A percentile compares a stretch with the other conserved stretches of the same genome.
These are phyloP conservation scores for Epichloe hybrida DNA, from an alignment of 2,329 filamentous ascomycete species.

Conservation along the genomic window DNA sequence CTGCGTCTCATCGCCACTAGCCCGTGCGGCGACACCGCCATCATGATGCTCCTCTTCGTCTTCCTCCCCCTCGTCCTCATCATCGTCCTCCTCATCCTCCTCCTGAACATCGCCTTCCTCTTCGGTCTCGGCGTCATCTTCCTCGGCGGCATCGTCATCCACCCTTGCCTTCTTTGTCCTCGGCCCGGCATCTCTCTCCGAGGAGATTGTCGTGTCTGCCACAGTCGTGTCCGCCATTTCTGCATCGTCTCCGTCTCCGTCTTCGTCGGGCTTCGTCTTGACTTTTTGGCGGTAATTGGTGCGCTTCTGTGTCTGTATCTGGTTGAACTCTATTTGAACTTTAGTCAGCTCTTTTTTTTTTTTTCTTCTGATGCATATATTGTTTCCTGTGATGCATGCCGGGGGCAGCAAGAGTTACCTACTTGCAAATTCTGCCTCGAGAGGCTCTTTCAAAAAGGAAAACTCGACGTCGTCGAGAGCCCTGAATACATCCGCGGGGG, in stretches of 20 bases:
- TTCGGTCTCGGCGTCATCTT: slow-evolving; percentile 14
- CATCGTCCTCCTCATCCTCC: slow-evolving; percentile 23
- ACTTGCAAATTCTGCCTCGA: slow-evolving; percentile 70
- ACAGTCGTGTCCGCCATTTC: slow-evolving; percentile 26
- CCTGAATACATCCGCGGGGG: slow-evolving; percentile 61
- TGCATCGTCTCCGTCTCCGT: slow-evolving; percentile 18
- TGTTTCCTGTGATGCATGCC: too few relatives aligned
- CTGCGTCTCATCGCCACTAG: slow-evolving; percentile 33
- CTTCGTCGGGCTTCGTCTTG: slow-evolving; percentile 39
- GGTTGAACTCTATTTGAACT: slow-evolving; percentile 47
- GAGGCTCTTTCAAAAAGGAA: slow-evolving; percentile 54
- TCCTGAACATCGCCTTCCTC: slow-evolving; percentile 30
- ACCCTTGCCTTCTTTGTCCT: slow-evolving; percentile 33
- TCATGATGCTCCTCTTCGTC: slow-evolving; percentile 24
- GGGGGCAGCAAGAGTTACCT: slow-evolving; percentile 16
- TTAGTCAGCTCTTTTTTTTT: too few relatives aligned
- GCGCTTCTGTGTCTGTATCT: slow-evolving; percentile 60
- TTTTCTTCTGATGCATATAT: too few relatives aligned
- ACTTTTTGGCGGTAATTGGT: slow-evolving; percentile 59
- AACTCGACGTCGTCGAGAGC: slow-evolving; percentile 69
- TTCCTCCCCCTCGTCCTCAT: slow-evolving; percentile 22
- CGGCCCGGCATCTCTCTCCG: slow-evolving; percentile 19
- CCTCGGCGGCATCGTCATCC: background rate
- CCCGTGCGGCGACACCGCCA: slow-evolving; percentile 25
- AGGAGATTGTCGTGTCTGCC: slow-evolving; percentile 20